Evolutionary conservation across 139 green algal species (phyloP).

Genomic region (Micractinium conductrix): DNA sequence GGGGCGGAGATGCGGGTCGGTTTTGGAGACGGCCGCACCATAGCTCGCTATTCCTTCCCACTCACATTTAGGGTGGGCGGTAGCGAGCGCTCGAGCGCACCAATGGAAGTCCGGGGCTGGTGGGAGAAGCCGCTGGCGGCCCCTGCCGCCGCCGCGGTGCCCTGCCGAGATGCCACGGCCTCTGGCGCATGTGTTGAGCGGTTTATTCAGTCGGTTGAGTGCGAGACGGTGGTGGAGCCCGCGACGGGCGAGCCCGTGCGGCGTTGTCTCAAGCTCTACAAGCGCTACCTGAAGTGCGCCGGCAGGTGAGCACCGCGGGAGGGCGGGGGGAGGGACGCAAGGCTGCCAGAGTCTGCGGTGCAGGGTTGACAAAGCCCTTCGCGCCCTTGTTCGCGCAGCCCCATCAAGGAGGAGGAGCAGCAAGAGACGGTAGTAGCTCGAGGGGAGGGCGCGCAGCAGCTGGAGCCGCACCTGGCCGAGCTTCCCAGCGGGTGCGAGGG

Average conservation of each 20-base stretch:
- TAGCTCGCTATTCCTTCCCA: no score
- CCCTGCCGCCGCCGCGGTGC: no score
- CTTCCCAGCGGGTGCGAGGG: slow-evolving; percentile 3
- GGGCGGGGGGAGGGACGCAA: neutral
- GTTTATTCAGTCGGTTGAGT: no score
- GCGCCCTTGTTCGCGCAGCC: neutral
- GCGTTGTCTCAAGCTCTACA: slow-evolving; percentile 39
- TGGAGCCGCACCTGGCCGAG: neutral
- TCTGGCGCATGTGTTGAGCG: no score
- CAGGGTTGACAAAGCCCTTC: neutral
- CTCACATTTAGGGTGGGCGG: no score
- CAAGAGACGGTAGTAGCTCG: slow-evolving; percentile 2
- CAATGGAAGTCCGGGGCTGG: neutral
- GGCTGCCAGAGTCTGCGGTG: no score
- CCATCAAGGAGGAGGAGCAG: slow-evolving; percentile 16
- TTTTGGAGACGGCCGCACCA: no score
- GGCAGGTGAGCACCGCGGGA: slow-evolving; percentile 25
- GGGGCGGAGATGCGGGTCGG: no score
- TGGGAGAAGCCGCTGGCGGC: slow-evolving; percentile 12
- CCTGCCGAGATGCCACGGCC: slow-evolving; percentile 22
- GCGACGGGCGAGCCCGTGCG: slow-evolving; percentile 37
- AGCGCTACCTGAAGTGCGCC: slow-evolving; percentile 31
- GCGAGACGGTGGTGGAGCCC: slow-evolving; percentile 1
- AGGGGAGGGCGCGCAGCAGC: neutral
- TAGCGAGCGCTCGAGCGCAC: neutral